phyloP scores from a whole-genome alignment of 345 rosid genomes.

The Draba incana region DNA sequence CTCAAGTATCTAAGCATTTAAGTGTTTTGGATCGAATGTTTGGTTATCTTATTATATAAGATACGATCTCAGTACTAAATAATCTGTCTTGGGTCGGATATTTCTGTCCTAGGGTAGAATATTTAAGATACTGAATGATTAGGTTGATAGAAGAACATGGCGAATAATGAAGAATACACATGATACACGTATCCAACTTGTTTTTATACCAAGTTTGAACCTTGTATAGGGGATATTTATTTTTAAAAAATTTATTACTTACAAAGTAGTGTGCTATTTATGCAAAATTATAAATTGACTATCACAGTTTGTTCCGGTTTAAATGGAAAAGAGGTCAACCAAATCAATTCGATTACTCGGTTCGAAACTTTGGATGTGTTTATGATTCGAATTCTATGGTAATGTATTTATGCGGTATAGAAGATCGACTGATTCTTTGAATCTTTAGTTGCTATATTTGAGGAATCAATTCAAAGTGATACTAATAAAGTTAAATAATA shows the following conservation, averaged over 20 bases:
- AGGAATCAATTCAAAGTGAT: conserved; percentile 17
- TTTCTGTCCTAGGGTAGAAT: background rate
- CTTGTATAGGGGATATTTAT: no score
- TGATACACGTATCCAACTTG: no score
- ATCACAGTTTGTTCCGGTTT: background rate
- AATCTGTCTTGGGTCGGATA: background rate
- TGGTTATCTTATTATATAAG: background rate
- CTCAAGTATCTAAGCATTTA: background rate
- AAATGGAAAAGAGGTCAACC: background rate
- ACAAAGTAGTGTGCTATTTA: background rate
- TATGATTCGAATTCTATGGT: background rate
- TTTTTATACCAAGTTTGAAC: no score
- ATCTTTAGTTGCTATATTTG: conserved; percentile 11
- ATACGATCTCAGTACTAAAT: background rate
- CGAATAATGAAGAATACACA: background rate
- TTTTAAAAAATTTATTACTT: no score
- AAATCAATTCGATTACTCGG: background rate
- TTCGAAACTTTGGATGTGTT: background rate
- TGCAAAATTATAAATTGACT: background rate
- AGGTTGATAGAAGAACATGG: background rate
- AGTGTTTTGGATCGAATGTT: background rate
- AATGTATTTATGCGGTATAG: background rate
- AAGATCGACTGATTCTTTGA: background rate
- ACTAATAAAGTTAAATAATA: background rate
- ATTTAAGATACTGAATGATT: background rate